A percentile compares a stretch with the other conserved stretches of the same genome.
phyloP scores from a whole-genome alignment of 306 rosid genomes.

The Inga leiocalycina region DNA sequence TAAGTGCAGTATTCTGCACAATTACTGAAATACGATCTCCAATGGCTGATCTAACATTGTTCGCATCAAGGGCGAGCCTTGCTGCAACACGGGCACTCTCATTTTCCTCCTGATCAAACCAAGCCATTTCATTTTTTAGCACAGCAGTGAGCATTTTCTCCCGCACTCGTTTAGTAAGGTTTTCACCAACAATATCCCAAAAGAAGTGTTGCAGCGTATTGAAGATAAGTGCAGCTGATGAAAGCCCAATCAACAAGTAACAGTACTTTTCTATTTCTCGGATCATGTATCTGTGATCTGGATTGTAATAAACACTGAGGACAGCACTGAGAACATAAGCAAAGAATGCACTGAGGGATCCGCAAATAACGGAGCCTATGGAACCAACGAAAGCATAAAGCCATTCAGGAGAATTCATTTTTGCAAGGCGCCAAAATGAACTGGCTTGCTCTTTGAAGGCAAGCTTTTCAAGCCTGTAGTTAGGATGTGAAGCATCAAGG shows the following conservation, averaged over 20 bases:
- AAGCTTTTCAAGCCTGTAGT: slow-evolving; percentile 74
- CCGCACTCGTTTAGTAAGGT: slow-evolving; percentile 86
- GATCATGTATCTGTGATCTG: slow-evolving; percentile 72
- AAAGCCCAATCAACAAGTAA: slow-evolving; percentile 86
- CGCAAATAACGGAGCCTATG: slow-evolving; percentile 80
- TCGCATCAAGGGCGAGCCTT: slow-evolving; percentile 90
- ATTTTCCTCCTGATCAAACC: slow-evolving; percentile 96
- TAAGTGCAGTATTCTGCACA: slow-evolving; percentile 91
- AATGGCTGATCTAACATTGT: slow-evolving; percentile 92
- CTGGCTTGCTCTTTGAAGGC: slow-evolving; percentile 90
- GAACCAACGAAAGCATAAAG: slow-evolving; percentile 81
- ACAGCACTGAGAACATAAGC: slow-evolving; percentile 92
- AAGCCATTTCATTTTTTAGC: slow-evolving; percentile 88
- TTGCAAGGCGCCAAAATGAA: slow-evolving; percentile 92
- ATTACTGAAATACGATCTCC: slow-evolving; percentile 93
- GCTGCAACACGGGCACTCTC: slow-evolving; percentile 87
- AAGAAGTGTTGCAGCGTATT: slow-evolving; percentile 91
- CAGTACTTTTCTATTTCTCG: slow-evolving; percentile 77
- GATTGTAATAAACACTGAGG: slow-evolving; percentile 86
- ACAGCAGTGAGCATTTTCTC: slow-evolving; percentile 83
- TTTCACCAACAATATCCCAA: slow-evolving; percentile 97
- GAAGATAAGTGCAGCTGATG: slow-evolving; percentile 90
- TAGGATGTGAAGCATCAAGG: slow-evolving; percentile 73
- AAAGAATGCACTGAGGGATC: slow-evolving; percentile 89
- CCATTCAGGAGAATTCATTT: slow-evolving; percentile 96